These are phyloP conservation scores for Ascochyta pisi DNA, from an alignment of 2,329 filamentous ascomycete species.

Conservation along the genomic window DNA sequence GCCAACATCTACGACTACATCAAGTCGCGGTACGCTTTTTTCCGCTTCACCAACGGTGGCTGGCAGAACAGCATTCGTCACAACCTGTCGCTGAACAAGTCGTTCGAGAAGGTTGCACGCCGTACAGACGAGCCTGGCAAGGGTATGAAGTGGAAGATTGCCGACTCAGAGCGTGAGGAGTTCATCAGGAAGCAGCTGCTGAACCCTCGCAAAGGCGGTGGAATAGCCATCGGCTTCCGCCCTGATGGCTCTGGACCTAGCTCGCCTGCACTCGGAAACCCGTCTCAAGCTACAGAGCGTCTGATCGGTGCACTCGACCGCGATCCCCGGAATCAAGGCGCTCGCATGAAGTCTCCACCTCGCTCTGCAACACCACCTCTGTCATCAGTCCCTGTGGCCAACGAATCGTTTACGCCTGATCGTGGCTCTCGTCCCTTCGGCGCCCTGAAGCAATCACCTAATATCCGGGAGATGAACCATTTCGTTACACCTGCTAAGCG, in stretches of 20 bases:
- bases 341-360: conserved; percentile 50
- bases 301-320: conserved; percentile 52
- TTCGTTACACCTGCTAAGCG: conserved; percentile 47
- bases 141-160: conserved; percentile 98
- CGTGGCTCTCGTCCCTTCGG: conserved; percentile 55
- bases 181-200: conserved; percentile 74
- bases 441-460: conserved; percentile 42
- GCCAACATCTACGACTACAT: conserved; percentile 95
- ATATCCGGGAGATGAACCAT: conserved; percentile 34
- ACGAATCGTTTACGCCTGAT: conserved; percentile 62
- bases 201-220: conserved; percentile 51
- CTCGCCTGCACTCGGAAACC: conserved; percentile 61
- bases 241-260: conserved; percentile 72
- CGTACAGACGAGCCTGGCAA: conserved; percentile 96
- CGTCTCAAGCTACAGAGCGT: conserved; percentile 61
- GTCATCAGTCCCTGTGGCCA: conserved; percentile 56
- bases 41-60: conserved; percentile 81
- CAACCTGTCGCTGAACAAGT: conserved; percentile 93
- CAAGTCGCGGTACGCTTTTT: conserved; percentile 89
- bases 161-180: conserved; percentile 81
- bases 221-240: conserved; percentile 34
- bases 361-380: conserved; percentile 58
- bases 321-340: conserved; percentile 25
- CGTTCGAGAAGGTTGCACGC: conserved; percentile 90
- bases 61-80: conserved; percentile 99